Evolutionary conservation across 1,139 yeast species (phyloP).

Genomic region (Entelexis sorbosivorans): DNA sequence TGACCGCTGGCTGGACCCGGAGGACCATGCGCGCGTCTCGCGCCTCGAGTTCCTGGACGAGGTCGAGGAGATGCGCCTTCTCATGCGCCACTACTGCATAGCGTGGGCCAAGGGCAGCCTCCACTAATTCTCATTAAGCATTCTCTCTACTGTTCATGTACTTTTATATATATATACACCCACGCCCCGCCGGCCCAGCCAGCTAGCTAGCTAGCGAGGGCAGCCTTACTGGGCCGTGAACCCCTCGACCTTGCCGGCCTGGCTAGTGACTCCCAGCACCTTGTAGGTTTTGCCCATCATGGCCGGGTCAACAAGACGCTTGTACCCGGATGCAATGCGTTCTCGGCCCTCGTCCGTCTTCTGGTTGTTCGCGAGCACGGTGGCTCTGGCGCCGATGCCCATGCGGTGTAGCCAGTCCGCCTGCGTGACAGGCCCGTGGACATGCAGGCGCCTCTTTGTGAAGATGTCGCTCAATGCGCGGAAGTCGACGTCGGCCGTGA

Average conservation of each 20-base stretch:
- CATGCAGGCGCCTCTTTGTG: conserved; percentile 25
- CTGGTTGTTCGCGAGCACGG: conserved; percentile 31
- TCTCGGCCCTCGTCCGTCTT: conserved; percentile 29
- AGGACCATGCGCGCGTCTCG: conserved; percentile 46
- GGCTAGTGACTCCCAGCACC: conserved; percentile 43
- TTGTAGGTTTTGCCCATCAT: conserved; percentile 75
- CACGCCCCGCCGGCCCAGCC: no score
- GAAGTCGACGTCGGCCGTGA: conserved; percentile 78
- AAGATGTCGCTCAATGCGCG: conserved; percentile 41
- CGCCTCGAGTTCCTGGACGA: conserved; percentile 76
- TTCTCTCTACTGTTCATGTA: no score
- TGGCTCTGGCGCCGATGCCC: conserved; percentile 65
- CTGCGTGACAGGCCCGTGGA: conserved; percentile 56
- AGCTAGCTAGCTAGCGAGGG: no score
- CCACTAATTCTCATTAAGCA: no score
- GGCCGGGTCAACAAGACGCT: conserved; percentile 52
- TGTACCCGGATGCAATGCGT: conserved; percentile 46
- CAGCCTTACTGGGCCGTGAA: neutral
- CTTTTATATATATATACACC: no score
- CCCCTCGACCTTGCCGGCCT: conserved; percentile 14
- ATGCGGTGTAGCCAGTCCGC: conserved; percentile 70
- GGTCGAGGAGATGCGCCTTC: conserved; percentile 66
- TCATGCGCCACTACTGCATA: conserved; percentile 69
- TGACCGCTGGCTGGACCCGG: conserved; percentile 43
- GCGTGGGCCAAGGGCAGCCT: conserved; percentile 21